Base-by-base conservation (phyloP, 2,329 filamentous ascomycete genomes). In the Xylaria sp. region DNA sequence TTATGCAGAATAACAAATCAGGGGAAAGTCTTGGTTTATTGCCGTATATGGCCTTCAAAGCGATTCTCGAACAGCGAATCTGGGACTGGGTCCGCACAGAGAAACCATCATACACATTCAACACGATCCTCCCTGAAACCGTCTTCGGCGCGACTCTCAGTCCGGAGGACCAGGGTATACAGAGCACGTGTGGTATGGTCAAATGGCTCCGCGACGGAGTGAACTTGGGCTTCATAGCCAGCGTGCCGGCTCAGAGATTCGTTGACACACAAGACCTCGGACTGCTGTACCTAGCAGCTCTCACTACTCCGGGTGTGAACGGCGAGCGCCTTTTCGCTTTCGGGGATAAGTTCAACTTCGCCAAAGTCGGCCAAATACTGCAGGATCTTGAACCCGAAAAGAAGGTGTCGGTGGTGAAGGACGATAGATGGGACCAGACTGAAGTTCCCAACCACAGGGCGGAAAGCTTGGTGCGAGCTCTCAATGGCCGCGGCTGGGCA, bases 111-210 rank as follows among this genome's bases (percentile, higher is more conserved):
- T 77, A 71, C 57, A 54, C 65, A 21, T 76, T 77, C 61, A 76
- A 77, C 47, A 64, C 72, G 6, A 55, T 77, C 49, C 65, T 77
- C n/a, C 68, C 72, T 37, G 71, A 72, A 14, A 74, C 71, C 0
- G 72, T 74, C 37, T 63, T 77, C 7, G 75, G 75, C 1, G 61
- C 69, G 25, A 72, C 68, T 38, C 64, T 76, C 3, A 68, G 72
- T 38, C 70, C 73, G 9, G 50, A 65, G 53, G 61, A 73, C 23
- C 75, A 76, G 58, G 67, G 71, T 0, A 55, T 72, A 52, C 65
- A 67, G n/a, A 75, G 72, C 49, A 76, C 76, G 2, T 73, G 71
- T 2, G 74, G 75, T 1, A 69, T 76, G 67, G 72, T 75, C 53
- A 70, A 71, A 17, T 70, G 60, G 63, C 64, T 77, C n/a, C 73